Conservation (phyloP, 2,329 filamentous ascomycete genomes). For the Calonectria hongkongensis region DNA sequence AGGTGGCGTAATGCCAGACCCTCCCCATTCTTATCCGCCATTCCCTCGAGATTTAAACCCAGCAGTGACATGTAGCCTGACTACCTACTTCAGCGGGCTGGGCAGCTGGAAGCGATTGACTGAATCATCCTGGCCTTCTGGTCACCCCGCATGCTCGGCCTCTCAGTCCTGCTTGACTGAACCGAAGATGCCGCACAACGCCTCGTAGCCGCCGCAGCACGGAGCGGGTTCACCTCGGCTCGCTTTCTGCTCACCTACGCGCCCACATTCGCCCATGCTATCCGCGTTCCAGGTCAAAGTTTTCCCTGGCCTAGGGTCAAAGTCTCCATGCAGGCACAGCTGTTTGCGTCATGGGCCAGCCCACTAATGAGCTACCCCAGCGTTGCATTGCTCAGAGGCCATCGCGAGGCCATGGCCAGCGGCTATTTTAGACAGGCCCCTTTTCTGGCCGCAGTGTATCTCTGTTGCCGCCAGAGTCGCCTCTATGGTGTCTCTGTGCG, state of each 20-base stretch:
- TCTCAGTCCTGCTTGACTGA: not conserved
- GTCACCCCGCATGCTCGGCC: conserved; percentile 1
- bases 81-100: not conserved
- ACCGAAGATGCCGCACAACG: conserved; percentile 7
- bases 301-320: conserved; percentile 5
- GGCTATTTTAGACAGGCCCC: conserved; percentile 16
- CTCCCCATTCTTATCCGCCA: conserved; percentile 13
- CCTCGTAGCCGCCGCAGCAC: not conserved
- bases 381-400: not conserved
- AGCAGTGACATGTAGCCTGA: not conserved
- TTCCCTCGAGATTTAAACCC: not conserved
- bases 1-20: conserved; percentile 50
- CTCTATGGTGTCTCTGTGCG: not conserved
- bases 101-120: not conserved
- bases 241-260: conserved; percentile 2
- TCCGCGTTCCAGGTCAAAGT: conserved; percentile 6
- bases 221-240: not conserved
- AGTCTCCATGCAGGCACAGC: not conserved
- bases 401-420: conserved; percentile 16
- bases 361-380: conserved; percentile 23
- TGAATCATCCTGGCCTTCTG: conserved; percentile 32
- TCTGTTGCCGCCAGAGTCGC: not conserved
- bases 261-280: conserved; percentile 6
- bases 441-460: conserved; percentile 5
- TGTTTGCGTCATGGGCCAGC: not conserved